Conservation (phyloP, 2,329 filamentous ascomycete genomes). For the Chaetothyriales sp. region DNA sequence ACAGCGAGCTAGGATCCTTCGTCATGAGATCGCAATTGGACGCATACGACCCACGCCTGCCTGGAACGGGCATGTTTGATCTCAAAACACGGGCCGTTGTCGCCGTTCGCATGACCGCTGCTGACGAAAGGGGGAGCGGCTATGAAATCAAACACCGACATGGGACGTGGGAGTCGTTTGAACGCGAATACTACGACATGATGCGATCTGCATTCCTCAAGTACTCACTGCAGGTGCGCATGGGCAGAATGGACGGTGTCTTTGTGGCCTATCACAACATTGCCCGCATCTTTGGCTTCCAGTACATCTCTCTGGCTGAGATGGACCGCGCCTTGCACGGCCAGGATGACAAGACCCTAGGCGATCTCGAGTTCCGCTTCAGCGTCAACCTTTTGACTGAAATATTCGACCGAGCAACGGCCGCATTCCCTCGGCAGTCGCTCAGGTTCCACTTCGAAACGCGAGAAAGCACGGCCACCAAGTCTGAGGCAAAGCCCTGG, state of each 20-base stretch:
- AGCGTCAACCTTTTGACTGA: constrained; percentile 70
- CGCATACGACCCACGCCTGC: constrained; percentile 70
- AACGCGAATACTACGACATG: constrained; percentile 95
- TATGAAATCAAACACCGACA: constrained; percentile 71
- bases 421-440: constrained; percentile 59
- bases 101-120: constrained; percentile 75
- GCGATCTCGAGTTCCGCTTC: constrained; percentile 72
- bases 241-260: constrained; percentile 97
- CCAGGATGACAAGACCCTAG: constrained; percentile 50
- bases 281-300: constrained; percentile 90
- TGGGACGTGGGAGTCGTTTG: constrained; percentile 79
- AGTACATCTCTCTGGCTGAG: constrained; percentile 75
- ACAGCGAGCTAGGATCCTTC: constrained; percentile 72
- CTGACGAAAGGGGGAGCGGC: constrained; percentile 56
- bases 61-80: constrained; percentile 88
- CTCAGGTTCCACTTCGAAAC: constrained; percentile 75
- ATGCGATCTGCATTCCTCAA: constrained; percentile 88
- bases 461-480: constrained; percentile 33
- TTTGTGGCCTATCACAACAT: constrained; percentile 96
- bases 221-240: constrained; percentile 89
- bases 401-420: constrained; percentile 59
- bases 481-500: constrained; percentile 37
- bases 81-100: constrained; percentile 89
- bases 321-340: constrained; percentile 89
- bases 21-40: constrained; percentile 93